Base-by-base conservation (phyloP, 176 grass and related monocot species). In the Paspalum vaginatum region DNA sequence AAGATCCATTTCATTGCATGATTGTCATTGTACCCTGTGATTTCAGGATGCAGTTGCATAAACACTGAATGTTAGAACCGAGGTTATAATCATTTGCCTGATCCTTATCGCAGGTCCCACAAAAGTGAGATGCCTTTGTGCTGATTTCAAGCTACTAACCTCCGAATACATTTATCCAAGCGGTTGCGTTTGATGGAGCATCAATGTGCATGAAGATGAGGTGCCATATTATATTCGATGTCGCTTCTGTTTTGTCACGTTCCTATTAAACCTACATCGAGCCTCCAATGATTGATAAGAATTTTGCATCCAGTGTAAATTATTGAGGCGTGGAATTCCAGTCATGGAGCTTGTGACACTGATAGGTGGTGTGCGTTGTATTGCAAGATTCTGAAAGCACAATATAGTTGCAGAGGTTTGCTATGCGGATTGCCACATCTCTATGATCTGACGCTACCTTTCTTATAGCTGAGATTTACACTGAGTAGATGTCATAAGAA, bases 91-190 rank as follows among this genome's bases (percentile, higher is more conserved):
- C 8, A 49, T 72, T 71, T 68, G 42, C 50, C 12, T 41, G 16
- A 71, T 76, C 1, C 7, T 70, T 70, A 70, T 70, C 54, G 18
- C 15, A 55, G 59, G 49, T 18, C 78, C 57, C 56, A 72, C 27
- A 22, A 21, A 65, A 76, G 20, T 50, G 40, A 81, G 78, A 82
- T 78, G 22, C 65, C 61, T 77, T 89, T 76, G 41, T 72, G 12
- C 26, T 3, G 48, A 70, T 74, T 48, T 81, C 54, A 78, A 65
- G 47, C 70, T 81, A 15, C 60, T 73, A 77, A 44, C 65, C 43
- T 78, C 65, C 58, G 81, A 67, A 58, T 72, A 66, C 72, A 57
- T 76, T 56, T 57, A 57, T 77, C 83, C 72, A 77, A 65, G 3
- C 18, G 8, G 73, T 83, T 46, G 72, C 6, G 15, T 83, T 65